Percentiles rank a stretch among this genome's conserved stretches.
Evolutionary conservation across 108 stramenopile genomes (phyloP).

Genomic region (Cyclotella sp.): DNA sequence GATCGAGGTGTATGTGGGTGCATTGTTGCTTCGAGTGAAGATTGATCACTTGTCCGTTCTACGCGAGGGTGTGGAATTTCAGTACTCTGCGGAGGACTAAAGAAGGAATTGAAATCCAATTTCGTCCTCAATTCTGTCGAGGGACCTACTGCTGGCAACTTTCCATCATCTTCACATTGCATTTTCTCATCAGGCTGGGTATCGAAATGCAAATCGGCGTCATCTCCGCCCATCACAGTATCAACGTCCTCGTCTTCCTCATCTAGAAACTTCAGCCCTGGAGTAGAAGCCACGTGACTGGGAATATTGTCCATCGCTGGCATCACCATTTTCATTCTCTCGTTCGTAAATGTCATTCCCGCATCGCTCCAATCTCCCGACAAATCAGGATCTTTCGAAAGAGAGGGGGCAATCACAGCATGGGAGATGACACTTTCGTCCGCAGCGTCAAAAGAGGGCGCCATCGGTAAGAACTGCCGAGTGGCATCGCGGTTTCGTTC

Average conservation of each 20-base stretch:
- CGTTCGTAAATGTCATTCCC: slow-evolving; percentile 13
- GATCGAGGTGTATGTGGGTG: slow-evolving; percentile 47
- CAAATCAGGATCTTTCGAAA: slow-evolving; percentile 22
- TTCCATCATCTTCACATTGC: slow-evolving; percentile 22
- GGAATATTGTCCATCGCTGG: slow-evolving; percentile 4
- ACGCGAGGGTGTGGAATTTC: not conserved
- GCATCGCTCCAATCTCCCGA: slow-evolving; percentile 48
- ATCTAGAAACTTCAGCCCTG: not conserved
- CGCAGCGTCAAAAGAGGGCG: slow-evolving; percentile 28
- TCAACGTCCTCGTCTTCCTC: slow-evolving; percentile 41
- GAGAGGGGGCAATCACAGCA: slow-evolving; percentile 12
- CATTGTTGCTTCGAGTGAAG: slow-evolving; percentile 19
- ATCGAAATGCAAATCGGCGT: slow-evolving; percentile 29
- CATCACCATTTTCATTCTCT: slow-evolving; percentile 14
- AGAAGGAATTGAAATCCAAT: slow-evolving; percentile 67
- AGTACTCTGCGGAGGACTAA: slow-evolving; percentile 11
- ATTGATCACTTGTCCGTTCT: slow-evolving; percentile 19
- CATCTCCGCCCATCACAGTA: slow-evolving; percentile 49
- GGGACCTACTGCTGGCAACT: slow-evolving; percentile 12
- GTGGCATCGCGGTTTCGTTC: slow-evolving; percentile 1
- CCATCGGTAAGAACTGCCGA: slow-evolving; percentile 4
- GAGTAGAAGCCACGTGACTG: slow-evolving; percentile 15
- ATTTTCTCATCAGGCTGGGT: slow-evolving; percentile 37
- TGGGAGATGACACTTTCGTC: slow-evolving; percentile 17
- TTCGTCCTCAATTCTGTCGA: slow-evolving; percentile 54